Evolutionary conservation across 1,284 basidiomycete species (phyloP).

Genomic region (Rhodotorula sp.): DNA sequence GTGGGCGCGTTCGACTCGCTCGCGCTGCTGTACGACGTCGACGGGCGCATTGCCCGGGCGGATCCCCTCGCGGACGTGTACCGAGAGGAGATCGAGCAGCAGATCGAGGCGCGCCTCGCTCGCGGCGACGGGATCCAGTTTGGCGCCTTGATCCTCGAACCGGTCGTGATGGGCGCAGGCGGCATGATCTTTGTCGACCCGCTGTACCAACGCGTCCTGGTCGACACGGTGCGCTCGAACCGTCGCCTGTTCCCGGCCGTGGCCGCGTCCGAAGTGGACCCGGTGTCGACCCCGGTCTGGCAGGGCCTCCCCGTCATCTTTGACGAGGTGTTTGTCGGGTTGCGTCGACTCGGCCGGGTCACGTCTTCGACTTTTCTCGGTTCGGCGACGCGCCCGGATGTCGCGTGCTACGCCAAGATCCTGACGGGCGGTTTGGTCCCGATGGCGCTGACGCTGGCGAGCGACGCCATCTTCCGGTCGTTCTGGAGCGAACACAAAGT

Average conservation of each 20-base stretch:
- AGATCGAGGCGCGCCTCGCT: constrained; percentile 16
- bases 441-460: constrained; percentile 79
- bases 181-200: constrained; percentile 99
- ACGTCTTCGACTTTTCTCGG: constrained; percentile 68
- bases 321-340: constrained; percentile 93
- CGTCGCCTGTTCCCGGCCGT: constrained; percentile 52
- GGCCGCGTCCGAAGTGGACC: neutral
- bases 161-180: constrained; percentile 89
- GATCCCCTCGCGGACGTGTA: constrained; percentile 66
- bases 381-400: constrained; percentile 65
- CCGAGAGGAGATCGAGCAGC: constrained; percentile 58
- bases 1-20: constrained; percentile 53
- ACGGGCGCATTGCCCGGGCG: constrained; percentile 56
- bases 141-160: constrained; percentile 82
- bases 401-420: constrained; percentile 89
- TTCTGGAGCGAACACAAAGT: constrained; percentile 76
- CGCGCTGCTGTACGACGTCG: constrained; percentile 70
- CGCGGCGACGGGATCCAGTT: constrained; percentile 52
- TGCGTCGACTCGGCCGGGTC: constrained; percentile 78
- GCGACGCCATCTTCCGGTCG: constrained; percentile 71
- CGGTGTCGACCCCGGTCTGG: constrained; percentile 54
- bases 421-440: constrained; percentile 91
- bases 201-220: constrained; percentile 83
- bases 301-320: constrained; percentile 85
- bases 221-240: constrained; percentile 72